A percentile compares a stretch with the other conserved stretches of the same genome.
These are phyloP conservation scores for Apophysomyces sp. DNA, from an alignment of 371 early-diverging fungal species.

Conservation along the genomic window DNA sequence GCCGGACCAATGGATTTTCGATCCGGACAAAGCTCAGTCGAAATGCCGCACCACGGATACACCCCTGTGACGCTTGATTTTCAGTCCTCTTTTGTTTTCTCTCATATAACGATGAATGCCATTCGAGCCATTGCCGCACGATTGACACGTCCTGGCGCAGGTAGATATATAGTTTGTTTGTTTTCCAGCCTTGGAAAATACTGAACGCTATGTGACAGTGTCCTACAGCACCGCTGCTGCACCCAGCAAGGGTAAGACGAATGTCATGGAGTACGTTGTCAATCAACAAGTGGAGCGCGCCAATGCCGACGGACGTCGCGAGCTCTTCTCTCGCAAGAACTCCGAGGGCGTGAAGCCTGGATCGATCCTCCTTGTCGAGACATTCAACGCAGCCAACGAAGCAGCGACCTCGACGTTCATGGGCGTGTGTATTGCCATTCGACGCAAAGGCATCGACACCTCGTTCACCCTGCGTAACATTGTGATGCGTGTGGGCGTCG, in stretches of 20 bases:
- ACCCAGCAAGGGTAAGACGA: conserved; percentile 49
- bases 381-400: conserved; percentile 65
- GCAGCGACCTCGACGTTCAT: conserved; percentile 70
- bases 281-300: conserved; percentile 60
- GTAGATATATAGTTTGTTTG: background rate
- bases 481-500: conserved; percentile 82
- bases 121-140: background rate
- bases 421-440: conserved; percentile 82
- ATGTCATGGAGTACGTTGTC: conserved; percentile 67
- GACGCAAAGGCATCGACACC: conserved; percentile 76
- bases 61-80: too few relatives aligned
- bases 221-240: conserved; percentile 4
- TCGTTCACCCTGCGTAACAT: conserved; percentile 80
- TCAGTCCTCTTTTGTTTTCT: background rate
- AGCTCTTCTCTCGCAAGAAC: conserved; percentile 56
- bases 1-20: too few relatives aligned
- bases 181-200: background rate
- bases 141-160: background rate
- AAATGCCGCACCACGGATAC: too few relatives aligned
- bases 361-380: conserved; percentile 73
- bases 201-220: background rate
- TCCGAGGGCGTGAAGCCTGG: conserved; percentile 65
- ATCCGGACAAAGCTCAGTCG: too few relatives aligned
- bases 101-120: background rate
- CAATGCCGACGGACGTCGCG: conserved; percentile 62